Evolutionary conservation across 192 early-diverging fungal species (phyloP).

Genomic region (Jimgerdemannia flammicorona): DNA sequence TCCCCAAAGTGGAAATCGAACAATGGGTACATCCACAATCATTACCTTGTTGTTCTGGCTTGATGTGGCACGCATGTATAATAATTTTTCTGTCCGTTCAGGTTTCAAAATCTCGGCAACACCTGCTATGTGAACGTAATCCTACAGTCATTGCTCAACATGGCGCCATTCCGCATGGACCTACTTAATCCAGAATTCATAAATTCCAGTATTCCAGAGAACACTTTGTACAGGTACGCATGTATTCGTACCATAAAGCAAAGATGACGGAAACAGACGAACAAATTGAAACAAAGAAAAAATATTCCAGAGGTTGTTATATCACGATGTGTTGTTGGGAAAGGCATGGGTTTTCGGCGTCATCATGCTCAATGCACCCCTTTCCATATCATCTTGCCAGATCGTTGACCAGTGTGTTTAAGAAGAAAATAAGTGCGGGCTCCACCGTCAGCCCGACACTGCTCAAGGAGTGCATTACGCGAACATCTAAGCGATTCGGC

Average conservation of each 20-base stretch:
- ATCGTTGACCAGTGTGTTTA: background rate
- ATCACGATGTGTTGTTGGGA: background rate
- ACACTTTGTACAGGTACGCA: constrained; percentile 8
- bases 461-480: background rate
- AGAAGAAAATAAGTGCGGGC: background rate
- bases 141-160: constrained; percentile 7
- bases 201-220: background rate
- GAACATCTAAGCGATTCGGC: background rate
- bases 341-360: background rate
- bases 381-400: background rate
- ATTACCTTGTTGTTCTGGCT: background rate
- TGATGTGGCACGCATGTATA: background rate
- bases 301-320: background rate
- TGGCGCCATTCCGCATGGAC: constrained; percentile 2
- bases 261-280: background rate
- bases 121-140: constrained; percentile 12
- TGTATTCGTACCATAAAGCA: background rate
- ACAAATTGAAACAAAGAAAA: background rate
- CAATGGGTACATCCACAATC: background rate
- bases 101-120: constrained; percentile 12
- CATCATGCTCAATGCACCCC: background rate
- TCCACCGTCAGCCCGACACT: background rate
- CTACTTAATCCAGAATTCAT: constrained; percentile 6
- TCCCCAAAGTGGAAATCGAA: background rate
- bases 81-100: background rate